Conservation (phyloP, 2,329 filamentous ascomycete species). For the Byssothecium circinans region DNA sequence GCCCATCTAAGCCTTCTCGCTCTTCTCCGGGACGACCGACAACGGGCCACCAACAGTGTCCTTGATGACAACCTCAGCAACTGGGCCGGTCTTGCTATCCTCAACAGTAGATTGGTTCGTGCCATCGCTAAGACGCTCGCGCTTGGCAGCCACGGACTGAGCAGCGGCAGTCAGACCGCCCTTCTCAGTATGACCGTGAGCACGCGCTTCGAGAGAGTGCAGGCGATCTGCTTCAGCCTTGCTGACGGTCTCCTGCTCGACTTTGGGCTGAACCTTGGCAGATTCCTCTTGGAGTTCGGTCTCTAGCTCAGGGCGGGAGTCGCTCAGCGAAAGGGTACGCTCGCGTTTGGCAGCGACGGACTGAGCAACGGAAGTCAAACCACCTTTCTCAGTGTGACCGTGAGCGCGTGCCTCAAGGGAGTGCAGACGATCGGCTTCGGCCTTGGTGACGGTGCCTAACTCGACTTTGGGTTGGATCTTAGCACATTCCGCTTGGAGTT, state of each 20-base stretch:
- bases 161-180: slow-evolving; percentile 43
- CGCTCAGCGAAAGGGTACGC: slow-evolving; percentile 9
- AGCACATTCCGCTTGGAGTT: slow-evolving; percentile 33
- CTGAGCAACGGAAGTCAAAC: slow-evolving; percentile 44
- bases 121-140: slow-evolving; percentile 18
- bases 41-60: too few species aligned
- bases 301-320: slow-evolving; percentile 36
- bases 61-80: too few species aligned
- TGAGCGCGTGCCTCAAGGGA: slow-evolving; percentile 45
- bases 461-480: slow-evolving; percentile 38
- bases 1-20: too few species aligned
- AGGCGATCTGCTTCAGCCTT: slow-evolving; percentile 46
- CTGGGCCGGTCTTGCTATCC: not conserved
- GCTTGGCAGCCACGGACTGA: slow-evolving; percentile 43
- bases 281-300: slow-evolving; percentile 32
- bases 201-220: slow-evolving; percentile 47
- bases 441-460: slow-evolving; percentile 39
- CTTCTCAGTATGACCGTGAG: slow-evolving; percentile 38
- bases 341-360: slow-evolving; percentile 40
- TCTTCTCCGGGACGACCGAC: too few species aligned
- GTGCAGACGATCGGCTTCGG: slow-evolving; percentile 46
- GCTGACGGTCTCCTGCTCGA: slow-evolving; percentile 38
- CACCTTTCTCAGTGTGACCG: slow-evolving; percentile 38
- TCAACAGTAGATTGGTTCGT: slow-evolving; percentile 1
- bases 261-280: slow-evolving; percentile 36